phyloP scores from a whole-genome alignment of 345 rosid genomes.

The Linum usitatissimum region DNA sequence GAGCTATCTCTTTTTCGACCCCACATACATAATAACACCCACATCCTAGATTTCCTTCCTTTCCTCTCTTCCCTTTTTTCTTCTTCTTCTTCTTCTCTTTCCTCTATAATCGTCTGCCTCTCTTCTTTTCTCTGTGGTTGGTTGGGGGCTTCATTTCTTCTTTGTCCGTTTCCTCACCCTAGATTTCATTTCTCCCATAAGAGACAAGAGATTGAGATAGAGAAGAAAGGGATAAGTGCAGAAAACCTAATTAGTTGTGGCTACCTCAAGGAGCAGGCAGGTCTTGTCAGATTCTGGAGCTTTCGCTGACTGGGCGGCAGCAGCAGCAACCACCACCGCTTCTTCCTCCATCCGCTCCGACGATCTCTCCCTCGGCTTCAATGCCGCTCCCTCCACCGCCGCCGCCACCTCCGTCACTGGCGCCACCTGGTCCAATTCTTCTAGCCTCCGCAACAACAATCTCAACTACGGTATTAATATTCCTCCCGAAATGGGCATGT shows the following conservation, averaged over 20 bases:
- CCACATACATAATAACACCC: slow-evolving; percentile 29
- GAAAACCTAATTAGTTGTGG: slow-evolving; percentile 49
- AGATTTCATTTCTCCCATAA: slow-evolving; percentile 12
- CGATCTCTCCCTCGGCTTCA: slow-evolving; percentile 96
- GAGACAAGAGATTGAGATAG: background rate
- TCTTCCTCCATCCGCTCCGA: slow-evolving; percentile 52
- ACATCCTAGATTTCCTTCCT: slow-evolving; percentile 11
- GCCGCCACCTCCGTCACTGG: slow-evolving; percentile 27
- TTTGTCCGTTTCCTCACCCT: background rate
- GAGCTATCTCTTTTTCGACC: slow-evolving; percentile 17
- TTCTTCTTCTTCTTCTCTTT: no score
- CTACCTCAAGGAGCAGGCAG: slow-evolving; percentile 80
- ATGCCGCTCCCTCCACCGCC: slow-evolving; percentile 56
- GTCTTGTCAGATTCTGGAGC: slow-evolving; percentile 80
- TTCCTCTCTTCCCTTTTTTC: no score
- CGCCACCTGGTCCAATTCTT: slow-evolving; percentile 41
- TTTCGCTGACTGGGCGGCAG: slow-evolving; percentile 75
- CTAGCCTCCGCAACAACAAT: slow-evolving; percentile 14
- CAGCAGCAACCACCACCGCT: slow-evolving; percentile 44
- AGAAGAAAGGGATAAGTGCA: background rate
- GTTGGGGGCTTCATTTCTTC: no score
- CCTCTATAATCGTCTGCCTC: background rate
- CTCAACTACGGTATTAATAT: slow-evolving; percentile 40
- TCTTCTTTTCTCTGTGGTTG: no score
- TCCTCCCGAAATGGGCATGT: slow-evolving; percentile 70